These are phyloP conservation scores for Annona cherimola DNA, from an alignment of 164 flowering plant species.

Conservation along the genomic window DNA sequence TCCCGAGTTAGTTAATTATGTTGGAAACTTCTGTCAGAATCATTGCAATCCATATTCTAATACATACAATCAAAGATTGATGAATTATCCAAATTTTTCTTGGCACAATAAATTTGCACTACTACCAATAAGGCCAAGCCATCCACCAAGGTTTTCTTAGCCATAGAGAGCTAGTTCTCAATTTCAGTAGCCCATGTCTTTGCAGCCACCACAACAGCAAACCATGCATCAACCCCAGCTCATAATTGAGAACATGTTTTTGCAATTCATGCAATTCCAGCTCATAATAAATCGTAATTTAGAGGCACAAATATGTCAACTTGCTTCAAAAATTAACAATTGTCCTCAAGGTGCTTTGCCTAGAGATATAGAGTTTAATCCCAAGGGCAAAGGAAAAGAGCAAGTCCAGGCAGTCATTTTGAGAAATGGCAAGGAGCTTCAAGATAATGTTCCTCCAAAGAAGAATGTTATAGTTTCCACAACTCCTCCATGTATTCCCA, in stretches of 20 bases:
- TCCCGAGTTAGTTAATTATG: neutral
- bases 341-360: neutral
- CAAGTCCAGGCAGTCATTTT: neutral
- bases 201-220: no score
- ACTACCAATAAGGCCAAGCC: no score
- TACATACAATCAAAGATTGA: no score
- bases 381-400: neutral
- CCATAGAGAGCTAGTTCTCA: no score
- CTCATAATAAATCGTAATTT: neutral
- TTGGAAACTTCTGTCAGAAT: neutral
- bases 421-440: neutral
- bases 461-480: neutral
- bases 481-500: neutral
- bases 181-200: no score
- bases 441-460: no score
- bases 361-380: neutral
- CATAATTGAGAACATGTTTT: no score
- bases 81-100: no score
- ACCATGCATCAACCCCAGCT: no score
- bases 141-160: no score
- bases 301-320: neutral
- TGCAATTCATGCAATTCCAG: neutral
- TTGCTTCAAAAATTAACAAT: neutral
- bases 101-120: no score
- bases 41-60: no score